A percentile compares a stretch with the other conserved stretches of the same genome.
Evolutionary conservation across 805 yeast genomes (phyloP).

Genomic region (Wickerhamomyces ciferrii): DNA sequence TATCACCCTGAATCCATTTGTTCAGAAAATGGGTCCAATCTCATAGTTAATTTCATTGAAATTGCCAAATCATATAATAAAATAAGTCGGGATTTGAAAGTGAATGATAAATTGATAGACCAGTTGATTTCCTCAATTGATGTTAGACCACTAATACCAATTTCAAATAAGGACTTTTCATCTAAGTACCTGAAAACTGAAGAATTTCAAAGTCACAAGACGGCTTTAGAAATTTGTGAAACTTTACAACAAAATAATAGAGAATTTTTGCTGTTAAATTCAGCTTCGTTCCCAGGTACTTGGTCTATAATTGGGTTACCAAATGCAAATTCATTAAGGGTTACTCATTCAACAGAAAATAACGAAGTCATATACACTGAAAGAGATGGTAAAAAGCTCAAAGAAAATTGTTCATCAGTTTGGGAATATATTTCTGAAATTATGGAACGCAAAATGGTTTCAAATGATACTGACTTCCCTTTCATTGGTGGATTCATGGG

Average conservation of each 20-base stretch:
- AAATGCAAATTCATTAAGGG: constrained; percentile 31
- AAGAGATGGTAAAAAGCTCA: background rate
- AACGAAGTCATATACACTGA: constrained; percentile 4
- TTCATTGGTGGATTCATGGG: constrained; percentile 94
- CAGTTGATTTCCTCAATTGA: constrained; percentile 6
- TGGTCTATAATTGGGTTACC: constrained; percentile 88
- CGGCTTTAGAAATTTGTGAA: constrained; percentile 51
- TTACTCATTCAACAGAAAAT: constrained; percentile 56
- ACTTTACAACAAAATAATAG: constrained; percentile 21
- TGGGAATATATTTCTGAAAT: constrained; percentile 49
- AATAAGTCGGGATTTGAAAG: constrained; percentile 14
- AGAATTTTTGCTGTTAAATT: constrained; percentile 61
- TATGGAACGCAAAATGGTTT: constrained; percentile 33
- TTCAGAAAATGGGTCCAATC: constrained; percentile 60
- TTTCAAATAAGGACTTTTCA: background rate
- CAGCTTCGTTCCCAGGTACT: constrained; percentile 80
- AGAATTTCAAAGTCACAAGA: background rate
- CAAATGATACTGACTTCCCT: constrained; percentile 41
- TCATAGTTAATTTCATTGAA: constrained; percentile 46
- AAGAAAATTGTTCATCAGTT: constrained; percentile 23
- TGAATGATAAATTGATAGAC: constrained; percentile 6
- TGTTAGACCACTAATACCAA: constrained; percentile 13
- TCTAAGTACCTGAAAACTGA: background rate
- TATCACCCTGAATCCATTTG: constrained; percentile 97
- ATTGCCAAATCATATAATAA: constrained; percentile 21